Percentiles rank a stretch among this genome's conserved stretches.
Evolutionary conservation across 2,329 filamentous ascomycete species (phyloP).

Genomic region (Trichophyton schoenleinii): DNA sequence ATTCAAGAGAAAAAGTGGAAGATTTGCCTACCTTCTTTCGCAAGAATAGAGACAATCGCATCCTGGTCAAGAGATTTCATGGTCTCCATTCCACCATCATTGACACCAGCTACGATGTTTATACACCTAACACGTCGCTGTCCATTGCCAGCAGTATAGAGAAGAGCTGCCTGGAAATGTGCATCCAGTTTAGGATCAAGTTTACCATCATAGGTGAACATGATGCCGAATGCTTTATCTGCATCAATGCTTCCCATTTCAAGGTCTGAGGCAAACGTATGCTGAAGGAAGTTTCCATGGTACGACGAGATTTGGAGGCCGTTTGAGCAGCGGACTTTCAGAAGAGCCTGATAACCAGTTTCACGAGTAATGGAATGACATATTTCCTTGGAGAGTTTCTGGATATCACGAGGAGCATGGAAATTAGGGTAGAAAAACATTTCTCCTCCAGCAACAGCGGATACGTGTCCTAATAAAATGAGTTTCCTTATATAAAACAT

Average conservation of each 20-base stretch:
- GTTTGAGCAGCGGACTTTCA: constrained; percentile 98
- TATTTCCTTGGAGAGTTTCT: constrained; percentile 75
- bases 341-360: constrained; percentile 87
- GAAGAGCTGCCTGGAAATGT: constrained; percentile 87
- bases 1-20: not conserved
- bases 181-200: constrained; percentile 93
- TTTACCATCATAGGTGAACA: constrained; percentile 93
- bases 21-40: constrained; percentile 55
- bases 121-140: constrained; percentile 83
- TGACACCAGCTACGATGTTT: constrained; percentile 87
- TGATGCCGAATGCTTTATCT: constrained; percentile 83
- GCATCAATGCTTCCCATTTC: constrained; percentile 87
- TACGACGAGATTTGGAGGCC: constrained; percentile 89
- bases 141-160: constrained; percentile 85
- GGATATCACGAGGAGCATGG: constrained; percentile 68
- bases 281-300: constrained; percentile 91
- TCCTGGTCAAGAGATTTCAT: constrained; percentile 96
- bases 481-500: constrained; percentile 4
- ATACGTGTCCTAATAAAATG: constrained; percentile 53
- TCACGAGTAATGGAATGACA: constrained; percentile 75
- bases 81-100: constrained; percentile 64
- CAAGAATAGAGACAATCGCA: constrained; percentile 73
- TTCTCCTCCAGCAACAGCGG: constrained; percentile 84
- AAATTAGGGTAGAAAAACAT: constrained; percentile 97
- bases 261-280: constrained; percentile 86